Evolutionary conservation across 1,284 basidiomycete genomes (phyloP).

Genomic region (Irpex rosettiformis): DNA sequence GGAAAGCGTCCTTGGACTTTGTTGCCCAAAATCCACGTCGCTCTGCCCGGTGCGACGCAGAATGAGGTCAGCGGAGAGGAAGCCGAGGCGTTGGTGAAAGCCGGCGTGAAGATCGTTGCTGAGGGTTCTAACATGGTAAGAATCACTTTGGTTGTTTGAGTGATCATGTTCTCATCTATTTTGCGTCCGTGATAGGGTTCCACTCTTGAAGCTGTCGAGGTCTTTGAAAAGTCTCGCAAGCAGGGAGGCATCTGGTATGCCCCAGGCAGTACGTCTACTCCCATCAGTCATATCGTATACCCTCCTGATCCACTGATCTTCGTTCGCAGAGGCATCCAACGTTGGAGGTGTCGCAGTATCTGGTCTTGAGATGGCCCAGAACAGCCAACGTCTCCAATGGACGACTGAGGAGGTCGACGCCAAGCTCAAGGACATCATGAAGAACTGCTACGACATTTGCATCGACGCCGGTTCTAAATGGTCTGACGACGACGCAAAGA

Average conservation of each 20-base stretch:
- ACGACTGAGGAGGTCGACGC: conserved; percentile 65
- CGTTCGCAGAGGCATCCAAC: conserved; percentile 56
- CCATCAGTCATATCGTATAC: background rate
- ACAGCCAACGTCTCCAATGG: conserved; percentile 69
- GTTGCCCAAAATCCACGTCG: conserved; percentile 64
- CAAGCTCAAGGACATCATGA: conserved; percentile 77
- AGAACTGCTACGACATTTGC: conserved; percentile 63
- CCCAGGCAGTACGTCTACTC: conserved; percentile 52
- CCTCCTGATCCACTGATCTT: background rate
- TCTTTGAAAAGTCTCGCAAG: conserved; percentile 66
- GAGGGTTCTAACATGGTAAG: conserved; percentile 72
- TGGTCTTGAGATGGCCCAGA: conserved; percentile 82
- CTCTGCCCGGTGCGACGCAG: conserved; percentile 76
- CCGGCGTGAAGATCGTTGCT: conserved; percentile 72
- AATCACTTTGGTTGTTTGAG: background rate
- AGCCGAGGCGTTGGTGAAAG: conserved; percentile 66
- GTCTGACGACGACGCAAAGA: conserved; percentile 42
- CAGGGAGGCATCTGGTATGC: conserved; percentile 63
- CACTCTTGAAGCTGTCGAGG: conserved; percentile 70
- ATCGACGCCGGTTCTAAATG: conserved; percentile 58
- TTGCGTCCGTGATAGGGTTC: conserved; percentile 34
- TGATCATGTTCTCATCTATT: background rate
- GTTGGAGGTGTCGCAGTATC: conserved; percentile 71
- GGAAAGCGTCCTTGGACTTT: conserved; percentile 71
- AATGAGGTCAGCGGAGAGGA: conserved; percentile 77